phyloP scores from a whole-genome alignment of 2,329 filamentous ascomycete genomes.

The Fusarium stilboides region DNA sequence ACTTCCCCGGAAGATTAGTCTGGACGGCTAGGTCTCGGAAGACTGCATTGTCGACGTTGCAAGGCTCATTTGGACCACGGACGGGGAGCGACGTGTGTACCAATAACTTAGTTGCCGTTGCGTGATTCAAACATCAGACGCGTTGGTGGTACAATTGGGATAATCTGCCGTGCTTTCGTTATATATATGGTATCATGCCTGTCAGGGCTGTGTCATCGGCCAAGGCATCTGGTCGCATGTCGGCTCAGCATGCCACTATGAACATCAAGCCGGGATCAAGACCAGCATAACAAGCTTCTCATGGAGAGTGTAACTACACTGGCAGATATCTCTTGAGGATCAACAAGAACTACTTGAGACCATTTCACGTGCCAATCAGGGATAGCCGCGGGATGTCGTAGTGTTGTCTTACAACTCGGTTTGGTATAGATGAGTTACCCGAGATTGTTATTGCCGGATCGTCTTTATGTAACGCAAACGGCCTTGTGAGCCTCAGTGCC shows the following conservation, averaged over 20 bases:
- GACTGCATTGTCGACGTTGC: conserved; percentile 37
- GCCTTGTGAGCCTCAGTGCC: conserved; percentile 22
- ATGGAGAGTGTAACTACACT: background rate
- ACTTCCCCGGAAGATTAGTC: conserved; percentile 46
- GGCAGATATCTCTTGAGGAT: background rate
- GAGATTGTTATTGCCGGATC: conserved; percentile 33
- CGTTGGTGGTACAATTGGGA: conserved; percentile 23
- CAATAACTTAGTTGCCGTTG: conserved; percentile 17
- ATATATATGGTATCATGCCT: conserved; percentile 1
- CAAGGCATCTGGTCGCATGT: background rate
- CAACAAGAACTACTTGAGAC: background rate
- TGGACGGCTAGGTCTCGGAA: conserved; percentile 38
- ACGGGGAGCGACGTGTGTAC: conserved; percentile 29
- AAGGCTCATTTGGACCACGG: conserved; percentile 24
- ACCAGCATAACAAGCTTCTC: background rate
- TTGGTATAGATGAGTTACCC: conserved; percentile 21
- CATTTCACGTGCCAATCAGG: background rate
- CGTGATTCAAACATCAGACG: conserved; percentile 8
- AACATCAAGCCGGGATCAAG: background rate
- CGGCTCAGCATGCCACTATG: background rate
- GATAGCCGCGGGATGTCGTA: conserved; percentile 4
- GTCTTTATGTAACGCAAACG: conserved; percentile 41
- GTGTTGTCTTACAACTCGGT: conserved; percentile 21
- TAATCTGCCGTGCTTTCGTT: conserved; percentile 5
- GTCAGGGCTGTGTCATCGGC: background rate